These are phyloP conservation scores for Haplosporangium sp. DNA, from an alignment of 371 early-diverging fungal genomes.

Conservation along the genomic window DNA sequence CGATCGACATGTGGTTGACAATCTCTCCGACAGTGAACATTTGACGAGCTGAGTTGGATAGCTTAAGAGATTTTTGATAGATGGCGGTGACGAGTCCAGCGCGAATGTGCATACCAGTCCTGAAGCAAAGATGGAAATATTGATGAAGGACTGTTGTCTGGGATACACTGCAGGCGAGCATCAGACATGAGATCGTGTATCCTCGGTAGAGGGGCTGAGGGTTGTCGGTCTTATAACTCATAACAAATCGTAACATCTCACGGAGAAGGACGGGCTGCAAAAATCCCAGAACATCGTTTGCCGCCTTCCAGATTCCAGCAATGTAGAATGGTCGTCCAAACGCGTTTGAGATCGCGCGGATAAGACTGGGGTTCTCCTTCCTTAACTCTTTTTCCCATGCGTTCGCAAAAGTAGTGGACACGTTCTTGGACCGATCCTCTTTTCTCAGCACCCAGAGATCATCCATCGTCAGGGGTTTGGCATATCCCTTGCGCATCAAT, in stretches of 20 bases:
- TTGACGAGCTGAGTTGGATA: constrained; percentile 87
- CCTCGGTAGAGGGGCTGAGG: constrained; percentile 72
- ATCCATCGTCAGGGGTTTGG: constrained; percentile 78
- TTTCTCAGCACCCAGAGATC: constrained; percentile 82
- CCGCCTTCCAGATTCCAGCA: constrained; percentile 81
- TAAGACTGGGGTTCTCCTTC: constrained; percentile 75
- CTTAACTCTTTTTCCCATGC: constrained; percentile 76
- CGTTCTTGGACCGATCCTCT: constrained; percentile 72
- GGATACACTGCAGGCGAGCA: constrained; percentile 84
- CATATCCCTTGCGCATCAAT: constrained; percentile 85
- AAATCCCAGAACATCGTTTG: constrained; percentile 85
- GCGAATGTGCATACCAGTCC: constrained; percentile 84
- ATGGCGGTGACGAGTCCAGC: constrained; percentile 88
- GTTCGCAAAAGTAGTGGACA: constrained; percentile 73
- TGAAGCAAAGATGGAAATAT: constrained; percentile 86
- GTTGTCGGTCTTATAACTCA: constrained; percentile 61
- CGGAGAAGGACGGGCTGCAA: constrained; percentile 87
- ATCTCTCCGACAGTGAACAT: constrained; percentile 80
- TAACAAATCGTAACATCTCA: constrained; percentile 80
- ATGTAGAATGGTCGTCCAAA: constrained; percentile 79
- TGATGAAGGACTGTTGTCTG: constrained; percentile 93
- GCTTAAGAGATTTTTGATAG: constrained; percentile 85
- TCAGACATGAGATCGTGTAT: constrained; percentile 72
- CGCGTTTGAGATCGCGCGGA: constrained; percentile 69
- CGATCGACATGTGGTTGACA: constrained; percentile 93